Evolutionary conservation across 306 rosid genomes (phyloP).

Genomic region (Dalbergia oliveri): DNA sequence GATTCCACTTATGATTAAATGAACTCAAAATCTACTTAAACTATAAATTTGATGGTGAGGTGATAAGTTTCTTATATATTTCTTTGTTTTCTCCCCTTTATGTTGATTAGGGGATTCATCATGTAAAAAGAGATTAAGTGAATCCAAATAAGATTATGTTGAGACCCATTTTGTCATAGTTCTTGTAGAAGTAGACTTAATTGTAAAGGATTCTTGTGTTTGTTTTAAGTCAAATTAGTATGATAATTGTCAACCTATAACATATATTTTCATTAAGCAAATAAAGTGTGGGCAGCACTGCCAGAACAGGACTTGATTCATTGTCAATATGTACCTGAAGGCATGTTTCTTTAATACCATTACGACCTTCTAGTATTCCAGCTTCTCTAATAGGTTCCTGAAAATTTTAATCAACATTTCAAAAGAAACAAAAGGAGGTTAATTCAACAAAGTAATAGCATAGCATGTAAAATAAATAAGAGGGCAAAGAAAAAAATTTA

Average conservation of each 20-base stretch:
- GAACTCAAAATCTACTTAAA: conserved; percentile 16
- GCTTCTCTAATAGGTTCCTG: conserved; percentile 99
- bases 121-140: neutral
- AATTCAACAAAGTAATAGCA: conserved; percentile 30
- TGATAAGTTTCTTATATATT: neutral
- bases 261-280: no score
- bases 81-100: neutral
- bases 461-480: conserved; percentile 15
- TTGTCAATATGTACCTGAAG: conserved; percentile 79
- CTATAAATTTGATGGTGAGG: neutral
- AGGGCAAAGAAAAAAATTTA: conserved; percentile 38
- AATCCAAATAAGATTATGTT: conserved; percentile 26
- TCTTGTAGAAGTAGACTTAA: conserved; percentile 29
- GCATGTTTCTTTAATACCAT: conserved; percentile 97
- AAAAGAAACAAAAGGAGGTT: conserved; percentile 21
- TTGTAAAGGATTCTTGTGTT: conserved; percentile 25
- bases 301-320: neutral
- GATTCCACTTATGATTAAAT: conserved; percentile 11
- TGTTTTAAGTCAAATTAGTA: conserved; percentile 12
- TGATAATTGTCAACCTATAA: neutral
- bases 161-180: neutral
- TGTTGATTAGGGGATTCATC: neutral
- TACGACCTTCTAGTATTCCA: conserved; percentile 97
- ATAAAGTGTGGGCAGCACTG: conserved; percentile 16
- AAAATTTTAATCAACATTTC: conserved; percentile 31